Evolutionary conservation across 2,329 filamentous ascomycete genomes (phyloP).

Genomic region (Coniochaeta sp.): DNA sequence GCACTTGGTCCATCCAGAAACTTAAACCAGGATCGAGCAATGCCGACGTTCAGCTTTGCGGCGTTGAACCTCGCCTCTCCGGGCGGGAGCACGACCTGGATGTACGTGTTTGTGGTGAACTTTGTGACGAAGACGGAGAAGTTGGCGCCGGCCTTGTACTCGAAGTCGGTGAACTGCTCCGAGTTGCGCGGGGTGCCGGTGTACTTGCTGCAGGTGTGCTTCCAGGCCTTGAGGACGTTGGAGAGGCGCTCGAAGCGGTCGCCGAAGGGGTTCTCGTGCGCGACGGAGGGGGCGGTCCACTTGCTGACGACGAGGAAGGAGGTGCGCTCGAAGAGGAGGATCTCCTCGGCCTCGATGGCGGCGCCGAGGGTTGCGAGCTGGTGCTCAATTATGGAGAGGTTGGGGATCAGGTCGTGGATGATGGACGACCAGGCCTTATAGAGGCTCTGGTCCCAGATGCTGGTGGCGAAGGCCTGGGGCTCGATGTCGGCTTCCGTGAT

Average conservation of each 20-base stretch:
- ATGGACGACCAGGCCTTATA: conserved; percentile 99
- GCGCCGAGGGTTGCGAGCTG: conserved; percentile 77
- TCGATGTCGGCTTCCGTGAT: conserved; percentile 38
- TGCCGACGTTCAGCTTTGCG: conserved; percentile 81
- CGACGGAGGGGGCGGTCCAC: conserved; percentile 64
- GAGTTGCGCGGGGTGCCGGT: conserved; percentile 74
- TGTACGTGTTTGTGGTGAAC: conserved; percentile 95
- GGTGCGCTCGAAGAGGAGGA: conserved; percentile 89
- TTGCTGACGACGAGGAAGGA: conserved; percentile 95
- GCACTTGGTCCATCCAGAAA: conserved; percentile 47
- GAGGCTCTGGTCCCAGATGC: conserved; percentile 96
- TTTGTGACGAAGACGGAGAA: conserved; percentile 95
- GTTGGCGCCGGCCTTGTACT: conserved; percentile 65
- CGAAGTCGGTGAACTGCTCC: conserved; percentile 74
- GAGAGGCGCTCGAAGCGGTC: conserved; percentile 91
- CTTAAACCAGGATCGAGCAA: conserved; percentile 76
- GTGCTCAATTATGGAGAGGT: conserved; percentile 77
- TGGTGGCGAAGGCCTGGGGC: conserved; percentile 85
- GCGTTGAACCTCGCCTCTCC: conserved; percentile 89
- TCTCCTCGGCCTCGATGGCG: conserved; percentile 85
- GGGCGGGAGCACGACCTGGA: conserved; percentile 84
- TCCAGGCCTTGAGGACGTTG: conserved; percentile 98
- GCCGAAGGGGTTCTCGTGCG: conserved; percentile 74
- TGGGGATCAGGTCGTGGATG: conserved; percentile 96
- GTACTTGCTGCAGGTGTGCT: conserved; percentile 71